Evolutionary conservation across 306 rosid species (phyloP), one percentile per base, ranked within the genome.

Genomic region (Senna siamea): DNA sequence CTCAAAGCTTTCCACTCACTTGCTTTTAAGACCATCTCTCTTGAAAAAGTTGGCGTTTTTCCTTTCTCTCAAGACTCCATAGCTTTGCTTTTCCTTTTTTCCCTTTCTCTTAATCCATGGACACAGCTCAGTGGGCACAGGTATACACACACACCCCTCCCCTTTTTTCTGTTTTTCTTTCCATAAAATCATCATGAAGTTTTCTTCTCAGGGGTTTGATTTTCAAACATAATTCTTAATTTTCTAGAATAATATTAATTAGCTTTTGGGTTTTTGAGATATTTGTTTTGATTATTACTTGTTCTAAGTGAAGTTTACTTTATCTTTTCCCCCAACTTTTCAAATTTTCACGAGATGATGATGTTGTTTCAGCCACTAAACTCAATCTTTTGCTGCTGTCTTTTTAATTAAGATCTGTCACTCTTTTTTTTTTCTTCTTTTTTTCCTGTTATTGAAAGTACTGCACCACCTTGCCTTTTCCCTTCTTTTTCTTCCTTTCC

Each of bases 71-170:
- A 86, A 80, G 87, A 85, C 88, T 88, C 81, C 77, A 63, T 74
- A 79, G 83, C 88, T 72, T 87, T 89, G 83, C 87, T 69, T 87
- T 89, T 81, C 69, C 82, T 5, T 37, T 37, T 37, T 70, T 78
- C 51, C 69, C 81, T 78, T 40, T 72, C 81, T 76, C 66, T 38
- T 37, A 82, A 80, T 82, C 93, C 89, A 94, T 94, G 98, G 98
- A 92, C 84, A 87, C 95, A 75, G 67, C 95, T 88, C 96, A 88
- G 89, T 91, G 97, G 96, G 93, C 98, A 88, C 96, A 94, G 97
- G 98, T 94, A 94, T 22, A 44, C 68, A 80, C 48, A 80, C 71
- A 37, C 5, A 32, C 37, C 2, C 37, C 37, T 2, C 40, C 40
- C 7, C 40, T 7, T 2, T 7, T 5, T 4, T 5, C 46, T 46